These are phyloP conservation scores for Aspergillus sp. DNA, from an alignment of 2,329 filamentous ascomycete genomes.

Conservation along the genomic window DNA sequence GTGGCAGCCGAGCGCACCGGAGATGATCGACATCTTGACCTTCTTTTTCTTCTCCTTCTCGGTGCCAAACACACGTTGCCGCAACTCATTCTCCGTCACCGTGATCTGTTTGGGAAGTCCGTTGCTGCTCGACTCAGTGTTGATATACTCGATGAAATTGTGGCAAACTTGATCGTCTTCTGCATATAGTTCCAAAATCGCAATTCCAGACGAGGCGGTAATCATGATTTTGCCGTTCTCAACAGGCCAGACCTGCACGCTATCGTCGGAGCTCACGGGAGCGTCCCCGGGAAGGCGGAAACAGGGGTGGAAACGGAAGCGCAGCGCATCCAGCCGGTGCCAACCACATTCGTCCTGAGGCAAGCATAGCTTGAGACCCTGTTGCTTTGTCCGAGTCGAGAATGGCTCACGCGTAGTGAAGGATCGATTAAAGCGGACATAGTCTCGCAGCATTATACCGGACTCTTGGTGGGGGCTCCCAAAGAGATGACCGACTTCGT, in stretches of 20 bases:
- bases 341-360: slow-evolving; percentile 83
- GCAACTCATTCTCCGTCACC: slow-evolving; percentile 73
- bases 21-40: slow-evolving; percentile 72
- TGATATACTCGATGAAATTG: slow-evolving; percentile 76
- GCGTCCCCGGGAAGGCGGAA: slow-evolving; percentile 81
- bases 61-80: slow-evolving; percentile 65
- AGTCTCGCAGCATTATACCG: slow-evolving; percentile 91
- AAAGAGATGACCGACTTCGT: slow-evolving; percentile 86
- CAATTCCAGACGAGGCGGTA: slow-evolving; percentile 76
- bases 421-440: slow-evolving; percentile 77
- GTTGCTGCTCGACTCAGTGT: slow-evolving; percentile 57
- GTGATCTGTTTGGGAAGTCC: slow-evolving; percentile 68
- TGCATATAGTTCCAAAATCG: slow-evolving; percentile 78
- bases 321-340: slow-evolving; percentile 85
- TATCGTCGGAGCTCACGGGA: slow-evolving; percentile 63
- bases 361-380: slow-evolving; percentile 69
- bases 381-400: slow-evolving; percentile 81
- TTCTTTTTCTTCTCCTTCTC: slow-evolving; percentile 66
- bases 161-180: slow-evolving; percentile 80
- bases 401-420: slow-evolving; percentile 81
- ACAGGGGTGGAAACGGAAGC: slow-evolving; percentile 86
- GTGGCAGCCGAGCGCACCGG: slow-evolving; percentile 70
- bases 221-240: slow-evolving; percentile 74
- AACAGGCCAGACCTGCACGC: slow-evolving; percentile 81
- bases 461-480: slow-evolving; percentile 86